A percentile compares a stretch with the other conserved stretches of the same genome.
Conservation (phyloP, 2,329 filamentous ascomycete genomes). For the Xylaria sp. region DNA sequence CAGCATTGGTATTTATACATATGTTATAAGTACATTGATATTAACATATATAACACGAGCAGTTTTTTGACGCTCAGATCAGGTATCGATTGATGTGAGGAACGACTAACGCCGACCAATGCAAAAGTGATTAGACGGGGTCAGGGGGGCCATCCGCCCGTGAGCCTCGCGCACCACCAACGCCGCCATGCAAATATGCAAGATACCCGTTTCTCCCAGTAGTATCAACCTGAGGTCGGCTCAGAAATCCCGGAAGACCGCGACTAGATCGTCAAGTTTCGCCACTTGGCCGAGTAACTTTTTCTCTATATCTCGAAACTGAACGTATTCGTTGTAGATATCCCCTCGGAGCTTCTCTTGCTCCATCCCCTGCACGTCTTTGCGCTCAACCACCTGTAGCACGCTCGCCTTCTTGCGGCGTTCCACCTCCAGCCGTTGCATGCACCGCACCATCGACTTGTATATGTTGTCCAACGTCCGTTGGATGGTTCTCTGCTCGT, state of each 20-base stretch:
- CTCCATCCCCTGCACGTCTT: constrained; percentile 83
- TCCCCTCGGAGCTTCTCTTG: constrained; percentile 75
- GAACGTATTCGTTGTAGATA: constrained; percentile 67
- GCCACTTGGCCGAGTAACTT: constrained; percentile 78
- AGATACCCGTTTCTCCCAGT: constrained; percentile 3
- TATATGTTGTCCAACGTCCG: constrained; percentile 81
- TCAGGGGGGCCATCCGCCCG: neutral
- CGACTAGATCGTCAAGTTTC: constrained; percentile 82
- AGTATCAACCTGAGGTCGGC: constrained; percentile 19
- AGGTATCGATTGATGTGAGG: neutral
- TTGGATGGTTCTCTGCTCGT: constrained; percentile 70
- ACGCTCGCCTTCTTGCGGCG: constrained; percentile 71
- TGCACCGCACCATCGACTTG: constrained; percentile 82
- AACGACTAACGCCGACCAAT: constrained; percentile 15
- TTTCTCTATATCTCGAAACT: constrained; percentile 66
- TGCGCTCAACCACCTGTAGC: constrained; percentile 79
- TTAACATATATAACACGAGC: constrained; percentile 9
- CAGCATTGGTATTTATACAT: constrained; percentile 6
- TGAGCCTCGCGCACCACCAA: constrained; percentile 12
- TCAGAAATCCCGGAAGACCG: constrained; percentile 78
- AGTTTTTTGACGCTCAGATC: constrained; percentile 1
- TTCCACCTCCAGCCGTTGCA: constrained; percentile 81
- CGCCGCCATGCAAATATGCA: constrained; percentile 32
- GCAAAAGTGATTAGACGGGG: constrained; percentile 2
- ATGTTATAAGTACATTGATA: constrained; percentile 4